phyloP scores from a whole-genome alignment of 2,329 filamentous ascomycete genomes.

The Talaromyces sp. region DNA sequence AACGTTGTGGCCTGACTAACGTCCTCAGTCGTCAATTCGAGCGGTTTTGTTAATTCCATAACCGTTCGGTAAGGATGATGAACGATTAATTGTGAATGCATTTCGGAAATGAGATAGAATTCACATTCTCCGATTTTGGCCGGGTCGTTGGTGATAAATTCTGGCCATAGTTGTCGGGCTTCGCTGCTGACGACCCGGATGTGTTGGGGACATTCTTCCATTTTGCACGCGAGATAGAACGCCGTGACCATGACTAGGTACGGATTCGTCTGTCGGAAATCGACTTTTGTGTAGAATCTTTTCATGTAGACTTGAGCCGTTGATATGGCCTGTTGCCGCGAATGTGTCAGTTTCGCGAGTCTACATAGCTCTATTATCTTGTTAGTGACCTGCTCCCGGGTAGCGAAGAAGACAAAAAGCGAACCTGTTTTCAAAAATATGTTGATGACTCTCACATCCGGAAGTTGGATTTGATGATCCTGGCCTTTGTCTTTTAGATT shows the following conservation, averaged over 20 bases:
- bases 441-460: slow-evolving; percentile 75
- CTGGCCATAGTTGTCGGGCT: slow-evolving; percentile 81
- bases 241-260: slow-evolving; percentile 92
- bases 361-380: slow-evolving; percentile 81
- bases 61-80: slow-evolving; percentile 88
- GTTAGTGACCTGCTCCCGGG: background rate
- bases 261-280: slow-evolving; percentile 88
- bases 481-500: slow-evolving; percentile 75
- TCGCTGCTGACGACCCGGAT: slow-evolving; percentile 88
- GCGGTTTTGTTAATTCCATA: slow-evolving; percentile 65
- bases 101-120: slow-evolving; percentile 86
- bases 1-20: slow-evolving; percentile 73
- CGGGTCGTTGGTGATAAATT: slow-evolving; percentile 72
- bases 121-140: slow-evolving; percentile 90
- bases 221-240: slow-evolving; percentile 93
- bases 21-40: slow-evolving; percentile 75
- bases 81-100: slow-evolving; percentile 84
- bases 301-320: slow-evolving; percentile 95
- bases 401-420: slow-evolving; percentile 29
- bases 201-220: slow-evolving; percentile 95
- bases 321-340: slow-evolving; percentile 87
- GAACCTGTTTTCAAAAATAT: slow-evolving; percentile 90
- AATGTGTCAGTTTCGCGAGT: slow-evolving; percentile 59
- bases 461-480: slow-evolving; percentile 74
- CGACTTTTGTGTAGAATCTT: slow-evolving; percentile 86